Evolutionary conservation across 1,139 yeast species (phyloP).

Genomic region (Zhuliangozyma parablackwelliae): DNA sequence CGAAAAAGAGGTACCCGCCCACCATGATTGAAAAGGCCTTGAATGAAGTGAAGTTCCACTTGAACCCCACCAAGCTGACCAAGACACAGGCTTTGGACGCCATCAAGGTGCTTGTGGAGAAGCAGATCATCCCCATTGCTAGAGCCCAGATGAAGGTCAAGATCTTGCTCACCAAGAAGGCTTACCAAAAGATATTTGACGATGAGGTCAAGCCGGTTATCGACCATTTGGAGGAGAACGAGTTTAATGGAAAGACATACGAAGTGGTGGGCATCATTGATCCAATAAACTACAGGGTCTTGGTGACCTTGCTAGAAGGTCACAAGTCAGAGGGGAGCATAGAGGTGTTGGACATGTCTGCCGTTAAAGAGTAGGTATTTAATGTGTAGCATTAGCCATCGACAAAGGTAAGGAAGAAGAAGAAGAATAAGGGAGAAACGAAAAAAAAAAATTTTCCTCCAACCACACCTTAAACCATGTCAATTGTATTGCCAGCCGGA

Average conservation of each 20-base stretch:
- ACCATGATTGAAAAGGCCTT: constrained; percentile 89
- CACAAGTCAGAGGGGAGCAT: constrained; percentile 56
- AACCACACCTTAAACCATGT: constrained; percentile 17
- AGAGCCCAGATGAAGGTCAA: constrained; percentile 91
- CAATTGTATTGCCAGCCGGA: constrained; percentile 38
- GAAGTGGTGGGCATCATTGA: constrained; percentile 74
- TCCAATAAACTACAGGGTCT: constrained; percentile 76
- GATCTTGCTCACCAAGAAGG: constrained; percentile 48
- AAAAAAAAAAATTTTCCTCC: neutral
- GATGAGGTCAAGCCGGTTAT: constrained; percentile 50
- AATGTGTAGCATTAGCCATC: no score
- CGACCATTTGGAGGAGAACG: constrained; percentile 52
- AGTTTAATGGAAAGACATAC: constrained; percentile 43
- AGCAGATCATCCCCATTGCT: constrained; percentile 86
- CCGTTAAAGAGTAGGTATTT: constrained; percentile 47
- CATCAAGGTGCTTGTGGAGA: constrained; percentile 67
- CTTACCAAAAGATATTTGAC: constrained; percentile 40
- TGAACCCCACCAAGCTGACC: constrained; percentile 73
- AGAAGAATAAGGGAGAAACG: neutral
- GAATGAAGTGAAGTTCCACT: constrained; percentile 73
- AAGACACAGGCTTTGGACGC: constrained; percentile 92
- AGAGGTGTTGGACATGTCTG: constrained; percentile 91
- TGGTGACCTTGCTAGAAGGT: constrained; percentile 47
- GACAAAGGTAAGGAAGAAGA: no score
- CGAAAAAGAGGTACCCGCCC: constrained; percentile 89